Conservation (phyloP, 306 rosid genomes). For the Vigna mungo region DNA sequence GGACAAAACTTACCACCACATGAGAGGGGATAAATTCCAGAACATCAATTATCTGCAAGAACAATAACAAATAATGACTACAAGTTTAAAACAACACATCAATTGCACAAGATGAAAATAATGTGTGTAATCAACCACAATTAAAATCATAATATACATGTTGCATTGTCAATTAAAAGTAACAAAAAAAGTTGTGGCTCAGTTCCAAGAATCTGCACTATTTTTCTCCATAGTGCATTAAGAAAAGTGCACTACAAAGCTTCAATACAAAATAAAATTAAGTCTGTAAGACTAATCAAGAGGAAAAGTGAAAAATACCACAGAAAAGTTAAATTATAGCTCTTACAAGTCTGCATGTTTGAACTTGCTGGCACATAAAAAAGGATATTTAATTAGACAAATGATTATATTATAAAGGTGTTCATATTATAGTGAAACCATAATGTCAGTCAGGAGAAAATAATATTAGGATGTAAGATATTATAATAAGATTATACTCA, state of each 20-base stretch:
- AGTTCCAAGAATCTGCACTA: not conserved
- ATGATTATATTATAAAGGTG: conserved; percentile 22
- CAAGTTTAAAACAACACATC: conserved; percentile 23
- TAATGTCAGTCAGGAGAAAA: not conserved
- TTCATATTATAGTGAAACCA: not conserved
- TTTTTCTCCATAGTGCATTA: conserved; percentile 19
- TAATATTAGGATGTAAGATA: conserved; percentile 7
- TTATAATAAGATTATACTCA: not conserved
- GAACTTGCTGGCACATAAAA: conserved; percentile 25
- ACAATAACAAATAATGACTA: conserved; percentile 30
- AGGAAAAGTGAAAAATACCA: conserved; percentile 13
- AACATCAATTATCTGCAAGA: conserved; percentile 91
- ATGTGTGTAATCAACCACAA: not conserved
- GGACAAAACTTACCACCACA: conserved; percentile 78
- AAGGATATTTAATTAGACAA: conserved; percentile 20
- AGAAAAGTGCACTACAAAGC: not conserved
- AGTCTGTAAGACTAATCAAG: not conserved
- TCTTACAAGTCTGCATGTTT: conserved; percentile 2
- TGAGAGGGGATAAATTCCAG: conserved; percentile 89
- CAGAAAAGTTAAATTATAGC: conserved; percentile 18
- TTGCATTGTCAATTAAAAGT: conserved; percentile 9
- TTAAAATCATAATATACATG: conserved; percentile 13
- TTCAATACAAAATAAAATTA: conserved; percentile 22
- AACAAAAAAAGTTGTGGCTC: not conserved
- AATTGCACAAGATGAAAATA: conserved; percentile 30